phyloP scores from a whole-genome alignment of 1,284 basidiomycete genomes.

The Chalciporus sp. region DNA sequence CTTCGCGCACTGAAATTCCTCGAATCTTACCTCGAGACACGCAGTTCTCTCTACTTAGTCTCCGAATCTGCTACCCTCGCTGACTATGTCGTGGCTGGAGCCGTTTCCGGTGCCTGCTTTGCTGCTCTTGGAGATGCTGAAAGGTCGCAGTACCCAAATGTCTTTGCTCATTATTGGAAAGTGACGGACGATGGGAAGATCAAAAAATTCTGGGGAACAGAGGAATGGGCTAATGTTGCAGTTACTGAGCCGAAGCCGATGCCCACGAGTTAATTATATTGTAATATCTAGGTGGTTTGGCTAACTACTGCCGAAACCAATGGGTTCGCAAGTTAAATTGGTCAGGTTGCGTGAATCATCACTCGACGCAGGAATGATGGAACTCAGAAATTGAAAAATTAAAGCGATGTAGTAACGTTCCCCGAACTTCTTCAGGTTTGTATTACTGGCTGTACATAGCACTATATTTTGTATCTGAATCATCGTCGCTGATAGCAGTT shows the following conservation, averaged over 20 bases:
- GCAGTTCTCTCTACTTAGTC: conserved; percentile 45
- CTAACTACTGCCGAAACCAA: no score
- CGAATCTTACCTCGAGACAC: conserved; percentile 51
- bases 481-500: no score
- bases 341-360: no score
- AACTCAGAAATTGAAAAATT: no score
- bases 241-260: background rate
- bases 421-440: no score
- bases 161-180: conserved; percentile 49
- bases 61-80: conserved; percentile 61
- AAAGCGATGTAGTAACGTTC: no score
- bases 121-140: conserved; percentile 41
- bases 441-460: no score
- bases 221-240: conserved; percentile 3
- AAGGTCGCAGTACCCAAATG: conserved; percentile 46
- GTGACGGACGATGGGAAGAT: conserved; percentile 33
- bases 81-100: conserved; percentile 51
- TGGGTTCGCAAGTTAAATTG: no score
- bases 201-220: conserved; percentile 19
- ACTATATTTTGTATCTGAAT: no score
- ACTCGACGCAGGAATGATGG: no score
- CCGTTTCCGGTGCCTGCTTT: conserved; percentile 30
- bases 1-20: conserved; percentile 37
- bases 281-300: no score
- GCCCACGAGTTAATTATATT: no score